phyloP scores from a whole-genome alignment of 169 alveolate species.

The Plasmodium sp. region DNA sequence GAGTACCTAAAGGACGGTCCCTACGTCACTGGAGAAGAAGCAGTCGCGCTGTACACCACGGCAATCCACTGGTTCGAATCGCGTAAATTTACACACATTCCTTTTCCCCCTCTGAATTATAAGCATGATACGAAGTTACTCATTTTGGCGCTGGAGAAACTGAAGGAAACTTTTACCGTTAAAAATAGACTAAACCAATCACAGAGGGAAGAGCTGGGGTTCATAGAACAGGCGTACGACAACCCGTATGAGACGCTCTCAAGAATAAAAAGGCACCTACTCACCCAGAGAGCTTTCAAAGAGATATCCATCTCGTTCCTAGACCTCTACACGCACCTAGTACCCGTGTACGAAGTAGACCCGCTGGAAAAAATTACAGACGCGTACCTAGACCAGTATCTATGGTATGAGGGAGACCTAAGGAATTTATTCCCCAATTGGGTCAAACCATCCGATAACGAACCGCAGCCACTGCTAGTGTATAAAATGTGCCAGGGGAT shows the following conservation, averaged over 20 bases:
- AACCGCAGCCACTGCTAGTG: constrained; percentile 99
- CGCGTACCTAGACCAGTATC: constrained; percentile 99
- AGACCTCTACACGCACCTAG: constrained; percentile 98
- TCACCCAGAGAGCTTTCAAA: constrained; percentile 99
- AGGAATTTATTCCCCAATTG: constrained; percentile 99
- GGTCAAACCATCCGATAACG: constrained; percentile 99
- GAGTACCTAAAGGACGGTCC: constrained; percentile 99
- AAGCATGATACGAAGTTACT: constrained; percentile 99
- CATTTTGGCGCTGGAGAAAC: constrained; percentile 97
- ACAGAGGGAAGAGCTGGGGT: constrained; percentile 99
- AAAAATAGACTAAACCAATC: constrained; percentile 97
- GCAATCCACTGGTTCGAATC: constrained; percentile 99
- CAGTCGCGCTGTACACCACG: constrained; percentile 99
- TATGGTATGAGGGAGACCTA: constrained; percentile 99
- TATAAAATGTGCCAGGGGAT: constrained; percentile 99
- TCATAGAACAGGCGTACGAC: constrained; percentile 99
- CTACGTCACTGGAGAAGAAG: constrained; percentile 98
- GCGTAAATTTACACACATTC: constrained; percentile 98
- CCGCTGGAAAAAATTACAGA: constrained; percentile 99
- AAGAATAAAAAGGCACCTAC: constrained; percentile 98
- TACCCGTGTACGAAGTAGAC: constrained; percentile 99
- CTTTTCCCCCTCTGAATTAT: constrained; percentile 99
- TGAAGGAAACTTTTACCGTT: constrained; percentile 97
- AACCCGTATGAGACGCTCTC: constrained; percentile 99
- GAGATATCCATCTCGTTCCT: constrained; percentile 98